Evolutionary conservation across 2,329 filamentous ascomycete genomes (phyloP).

Genomic region (Trichoderma polysporum): DNA sequence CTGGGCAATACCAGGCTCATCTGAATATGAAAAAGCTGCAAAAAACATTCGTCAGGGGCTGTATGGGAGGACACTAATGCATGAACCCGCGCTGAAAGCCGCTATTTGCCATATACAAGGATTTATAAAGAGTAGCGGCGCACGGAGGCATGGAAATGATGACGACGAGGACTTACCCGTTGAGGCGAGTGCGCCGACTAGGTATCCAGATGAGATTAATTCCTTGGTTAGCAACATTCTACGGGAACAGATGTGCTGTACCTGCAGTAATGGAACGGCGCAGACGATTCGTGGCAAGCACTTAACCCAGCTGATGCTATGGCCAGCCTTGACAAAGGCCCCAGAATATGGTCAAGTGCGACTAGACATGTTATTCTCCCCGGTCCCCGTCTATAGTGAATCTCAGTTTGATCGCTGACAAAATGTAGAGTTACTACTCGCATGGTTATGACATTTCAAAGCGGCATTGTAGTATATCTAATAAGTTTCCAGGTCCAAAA

Average conservation of each 20-base stretch:
- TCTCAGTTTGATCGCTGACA: neutral
- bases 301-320: neutral
- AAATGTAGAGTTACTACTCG: neutral
- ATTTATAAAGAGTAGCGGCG: too few relatives aligned
- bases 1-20: too few relatives aligned
- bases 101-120: too few relatives aligned
- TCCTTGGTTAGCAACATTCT: neutral
- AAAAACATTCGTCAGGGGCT: too few relatives aligned
- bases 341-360: neutral
- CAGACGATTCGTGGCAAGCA: neutral
- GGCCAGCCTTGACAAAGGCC: neutral
- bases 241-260: neutral
- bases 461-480: too few relatives aligned
- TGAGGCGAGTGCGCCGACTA: too few relatives aligned
- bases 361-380: neutral
- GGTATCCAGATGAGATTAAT: too few relatives aligned
- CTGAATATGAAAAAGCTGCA: too few relatives aligned
- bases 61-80: too few relatives aligned
- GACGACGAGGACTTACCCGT: too few relatives aligned
- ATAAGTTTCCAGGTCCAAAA: neutral
- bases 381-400: neutral
- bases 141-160: too few relatives aligned
- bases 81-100: too few relatives aligned
- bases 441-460: neutral
- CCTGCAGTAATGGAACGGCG: neutral